Percentiles rank a stretch among this genome's conserved stretches.
Conservation (phyloP, 2,329 filamentous ascomycete species). For the Emmonsiellopsis sp. region DNA sequence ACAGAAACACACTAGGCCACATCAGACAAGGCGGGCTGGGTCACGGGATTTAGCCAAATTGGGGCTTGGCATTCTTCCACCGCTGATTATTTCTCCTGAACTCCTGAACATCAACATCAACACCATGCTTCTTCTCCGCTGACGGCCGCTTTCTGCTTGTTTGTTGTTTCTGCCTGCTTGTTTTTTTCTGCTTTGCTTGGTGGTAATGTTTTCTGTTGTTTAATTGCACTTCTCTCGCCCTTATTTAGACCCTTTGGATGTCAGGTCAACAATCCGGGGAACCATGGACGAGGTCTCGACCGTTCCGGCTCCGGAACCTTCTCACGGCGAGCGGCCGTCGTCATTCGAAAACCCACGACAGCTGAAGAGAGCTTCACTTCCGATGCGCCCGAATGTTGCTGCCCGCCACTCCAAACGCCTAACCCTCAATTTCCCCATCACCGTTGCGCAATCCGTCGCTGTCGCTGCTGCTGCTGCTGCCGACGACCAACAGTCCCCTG, state of each 20-base stretch:
- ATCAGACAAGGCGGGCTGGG: not conserved
- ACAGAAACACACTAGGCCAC: not conserved
- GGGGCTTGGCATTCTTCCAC: not conserved
- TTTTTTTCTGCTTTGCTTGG: not conserved
- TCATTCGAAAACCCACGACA: slow-evolving; percentile 1
- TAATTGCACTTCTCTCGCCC: not conserved
- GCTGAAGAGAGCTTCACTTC: slow-evolving; percentile 22
- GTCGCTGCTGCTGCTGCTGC: slow-evolving; percentile 12
- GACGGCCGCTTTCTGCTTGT: not conserved
- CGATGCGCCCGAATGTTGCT: slow-evolving; percentile 24
- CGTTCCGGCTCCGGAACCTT: not conserved
- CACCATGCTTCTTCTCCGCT: not conserved
- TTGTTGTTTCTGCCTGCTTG: not conserved
- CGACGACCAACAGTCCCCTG: slow-evolving; percentile 16
- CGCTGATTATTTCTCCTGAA: not conserved
- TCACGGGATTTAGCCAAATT: not conserved
- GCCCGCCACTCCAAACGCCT: slow-evolving; percentile 37
- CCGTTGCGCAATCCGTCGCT: slow-evolving; percentile 7
- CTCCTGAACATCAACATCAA: not conserved
- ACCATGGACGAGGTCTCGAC: slow-evolving; percentile 1
- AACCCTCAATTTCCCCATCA: slow-evolving; percentile 39
- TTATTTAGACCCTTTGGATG: not conserved
- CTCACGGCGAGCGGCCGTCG: not conserved
- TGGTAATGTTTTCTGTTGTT: not conserved
- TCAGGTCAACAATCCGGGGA: not conserved